Percentiles rank a stretch among this genome's conserved stretches.
Conservation (phyloP, 2,329 filamentous ascomycete species). For the Chaetomium sp. region DNA sequence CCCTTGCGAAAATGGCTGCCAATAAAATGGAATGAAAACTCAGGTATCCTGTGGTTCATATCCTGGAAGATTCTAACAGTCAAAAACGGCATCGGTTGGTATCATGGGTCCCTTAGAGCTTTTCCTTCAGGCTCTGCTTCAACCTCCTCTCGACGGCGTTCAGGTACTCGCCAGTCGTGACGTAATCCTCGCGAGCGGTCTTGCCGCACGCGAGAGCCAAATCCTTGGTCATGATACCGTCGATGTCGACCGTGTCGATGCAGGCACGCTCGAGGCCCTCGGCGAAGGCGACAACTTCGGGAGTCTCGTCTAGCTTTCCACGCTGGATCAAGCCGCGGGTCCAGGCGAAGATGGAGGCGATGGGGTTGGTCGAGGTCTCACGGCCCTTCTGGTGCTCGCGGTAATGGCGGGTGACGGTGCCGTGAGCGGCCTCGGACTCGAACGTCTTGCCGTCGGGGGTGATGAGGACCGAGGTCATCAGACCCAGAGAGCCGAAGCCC, state of each 20-base stretch:
- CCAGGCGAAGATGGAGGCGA: constrained; percentile 99
- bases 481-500: constrained; percentile 94
- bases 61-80: background rate
- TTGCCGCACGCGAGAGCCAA: constrained; percentile 92
- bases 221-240: constrained; percentile 99
- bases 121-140: constrained; percentile 76
- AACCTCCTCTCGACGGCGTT: constrained; percentile 88
- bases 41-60: background rate
- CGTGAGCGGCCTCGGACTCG: constrained; percentile 96
- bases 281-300: constrained; percentile 87
- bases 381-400: constrained; percentile 98
- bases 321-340: constrained; percentile 92
- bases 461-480: constrained; percentile 98
- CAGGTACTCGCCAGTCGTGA: constrained; percentile 90
- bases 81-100: background rate
- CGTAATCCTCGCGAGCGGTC: constrained; percentile 80
- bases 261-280: constrained; percentile 91
- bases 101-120: constrained; percentile 57
- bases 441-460: constrained; percentile 96
- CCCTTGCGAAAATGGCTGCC: background rate
- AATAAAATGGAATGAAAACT: background rate
- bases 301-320: constrained; percentile 89
- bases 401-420: constrained; percentile 97
- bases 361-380: constrained; percentile 97
- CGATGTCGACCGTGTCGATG: constrained; percentile 88